Base-by-base conservation (phyloP, 257 asterid species). In the Ligustrum vulgare region DNA sequence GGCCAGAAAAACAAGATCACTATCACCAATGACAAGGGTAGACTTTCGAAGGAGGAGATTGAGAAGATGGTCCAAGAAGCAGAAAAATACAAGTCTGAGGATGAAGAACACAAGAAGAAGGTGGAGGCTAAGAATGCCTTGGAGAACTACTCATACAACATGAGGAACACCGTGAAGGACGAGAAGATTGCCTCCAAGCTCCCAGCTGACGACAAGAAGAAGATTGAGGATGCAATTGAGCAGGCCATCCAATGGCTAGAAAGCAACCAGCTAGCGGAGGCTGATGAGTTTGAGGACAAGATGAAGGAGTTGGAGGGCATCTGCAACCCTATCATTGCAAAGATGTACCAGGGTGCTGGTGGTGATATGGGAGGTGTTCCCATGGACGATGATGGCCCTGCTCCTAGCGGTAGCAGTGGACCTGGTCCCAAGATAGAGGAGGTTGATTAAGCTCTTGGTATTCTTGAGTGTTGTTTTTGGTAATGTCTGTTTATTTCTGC, bases 291-390 rank as follows among this genome's bases (percentile, higher is more conserved):
- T 18, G 62, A 51, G 62, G 62, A 51, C 62, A 51, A 51, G 62
- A 51, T 51, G 62, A 18, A 51, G 62, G 62, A 51, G 22, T 18
- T 51, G 22, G 62, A 51, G 23, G 62, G 62, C 22, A 51, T 51
- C 23, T 51, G 62, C 62, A 51, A 51, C 62, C 62, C 62, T 3
- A 51, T 51, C 62, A 51, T 51, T 51, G 62, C 62, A 51, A 51
- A 51, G 62, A 51, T 51, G 62, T 51, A 51, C 62, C 62, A 51
- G 62, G 62, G 62, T 51, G 62, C 62, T 3, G 62, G 62, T 51
- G 62, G 62, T 51, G 62, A 51, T 18, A 51, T 51, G 62, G 62
- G 62, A 16, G 62, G 23, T 51, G 62, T 23, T 51, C 23, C 22
- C 62, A 51, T 51, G 62, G 62, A 51, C 18, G 62, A 51, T 51